Base-by-base conservation (phyloP, 306 rosid genomes). In the Calophaca sinica region DNA sequence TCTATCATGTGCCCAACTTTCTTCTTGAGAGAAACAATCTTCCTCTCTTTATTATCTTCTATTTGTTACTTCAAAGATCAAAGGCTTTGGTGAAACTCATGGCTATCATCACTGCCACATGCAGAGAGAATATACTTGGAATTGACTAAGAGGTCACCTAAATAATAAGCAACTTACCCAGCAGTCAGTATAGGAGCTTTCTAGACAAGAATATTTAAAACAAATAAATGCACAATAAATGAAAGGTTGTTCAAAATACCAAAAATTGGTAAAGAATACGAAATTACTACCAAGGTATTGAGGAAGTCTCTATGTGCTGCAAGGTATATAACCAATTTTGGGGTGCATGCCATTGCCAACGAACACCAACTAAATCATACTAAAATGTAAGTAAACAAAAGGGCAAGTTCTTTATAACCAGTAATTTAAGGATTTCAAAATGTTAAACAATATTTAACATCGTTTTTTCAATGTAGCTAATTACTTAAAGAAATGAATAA, bases 1-100 rank as follows among this genome's bases (percentile, higher is more conserved):
- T 83, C 74, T 77, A 48, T 5, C 88, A 83, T 77, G 84, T 87
- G 84, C 53, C 44, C 58, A 29, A 42, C 68, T 74, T 76, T 60
- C 77, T 60, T 46, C 72, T 26, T 15, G 59, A 72, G 35, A 11
- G 44, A 61, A 67, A 50, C 31, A 9, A 6, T 50, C 26, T 20
- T 6, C 4, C 42, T n/a, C 71, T 52, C 60, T 39, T 62, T 74
- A 29, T 36, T 5, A 6, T 62, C 61, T 53, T 76, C 46, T 29
- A 7, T 32, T 36, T 6, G 12, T 36, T 62, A 26, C 68, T 62
- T 62, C 46, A 62, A 36, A 62, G 46, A 62, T 36, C 41, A n/a
- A 2, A 60, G 26, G 26, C 66, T 20, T 20, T 20, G 26, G 26
- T 20, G 26, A 20, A 60, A 69, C 51, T 58, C 52, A 62, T 7